These are phyloP conservation scores for Arabidopsis thaliana DNA, from an alignment of 345 rosid genomes.

Conservation along the genomic window TAIR10.1 NC_003076.8:9433001-9433500, in stretches of 20 bases:
- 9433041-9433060: slow-evolving; percentile 1
- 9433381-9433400: not conserved
- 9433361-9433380: not conserved
- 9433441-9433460: not conserved
- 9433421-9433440: not conserved
- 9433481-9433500: slow-evolving; percentile 15
- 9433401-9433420: not conserved
- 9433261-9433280: not conserved
- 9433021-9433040: not conserved
- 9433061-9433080: not conserved
- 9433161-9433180: not conserved
- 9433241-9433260: too few species aligned
- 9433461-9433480: not conserved
- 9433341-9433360: not conserved
- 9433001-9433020: not conserved
- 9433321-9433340: not conserved
- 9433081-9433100: not conserved
- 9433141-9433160: not conserved
- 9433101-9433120: not conserved
- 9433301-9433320: not conserved
- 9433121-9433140: not conserved
- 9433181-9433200: not conserved
- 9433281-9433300: not conserved
- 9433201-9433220: not conserved
- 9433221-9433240: not conserved